Conservation (phyloP, 1,284 basidiomycete genomes). For the Amylostereum areolatum region DNA sequence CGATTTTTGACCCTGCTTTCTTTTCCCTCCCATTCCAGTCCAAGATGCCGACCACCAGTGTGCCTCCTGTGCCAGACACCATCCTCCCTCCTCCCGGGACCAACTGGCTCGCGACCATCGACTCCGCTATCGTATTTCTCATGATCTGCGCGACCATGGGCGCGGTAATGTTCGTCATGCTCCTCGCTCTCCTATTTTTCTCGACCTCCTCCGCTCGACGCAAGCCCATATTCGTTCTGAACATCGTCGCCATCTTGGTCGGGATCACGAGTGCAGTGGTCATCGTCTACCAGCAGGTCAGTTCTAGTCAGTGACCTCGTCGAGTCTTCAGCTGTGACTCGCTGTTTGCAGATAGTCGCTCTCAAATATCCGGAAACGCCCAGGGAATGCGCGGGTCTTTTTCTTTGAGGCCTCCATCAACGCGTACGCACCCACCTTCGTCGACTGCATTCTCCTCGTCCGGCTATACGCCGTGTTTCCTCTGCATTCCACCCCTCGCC, state of each 20-base stretch:
- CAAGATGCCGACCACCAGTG: too few relatives aligned
- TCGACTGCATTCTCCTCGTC: slow-evolving; percentile 18
- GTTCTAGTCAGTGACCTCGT: slow-evolving; percentile 2
- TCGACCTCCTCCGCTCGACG: slow-evolving; percentile 15
- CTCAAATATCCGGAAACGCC: not conserved
- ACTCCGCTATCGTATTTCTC: slow-evolving; percentile 14
- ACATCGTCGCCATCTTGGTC: slow-evolving; percentile 17
- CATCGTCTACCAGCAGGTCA: slow-evolving; percentile 5
- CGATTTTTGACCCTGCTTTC: too few relatives aligned
- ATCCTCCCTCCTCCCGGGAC: slow-evolving; percentile 2
- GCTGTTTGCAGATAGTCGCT: not conserved
- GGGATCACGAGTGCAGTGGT: slow-evolving; percentile 12
- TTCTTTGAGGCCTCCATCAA: slow-evolving; percentile 7
- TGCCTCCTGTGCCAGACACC: not conserved
- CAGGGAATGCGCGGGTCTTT: not conserved
- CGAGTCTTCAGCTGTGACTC: not conserved
- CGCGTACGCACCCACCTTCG: slow-evolving; percentile 13
- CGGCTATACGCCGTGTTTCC: slow-evolving; percentile 22
- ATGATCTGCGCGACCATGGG: slow-evolving; percentile 15
- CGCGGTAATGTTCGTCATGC: slow-evolving; percentile 16
- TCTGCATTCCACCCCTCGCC: slow-evolving; percentile 6
- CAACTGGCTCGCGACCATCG: slow-evolving; percentile 9
- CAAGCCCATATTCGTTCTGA: slow-evolving; percentile 23
- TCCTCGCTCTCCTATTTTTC: slow-evolving; percentile 20
- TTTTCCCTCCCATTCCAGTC: too few relatives aligned